These are phyloP conservation scores for Nicotiana tomentosiformis DNA, from an alignment of 257 asterid genomes.

Conservation along the genomic window DNA sequence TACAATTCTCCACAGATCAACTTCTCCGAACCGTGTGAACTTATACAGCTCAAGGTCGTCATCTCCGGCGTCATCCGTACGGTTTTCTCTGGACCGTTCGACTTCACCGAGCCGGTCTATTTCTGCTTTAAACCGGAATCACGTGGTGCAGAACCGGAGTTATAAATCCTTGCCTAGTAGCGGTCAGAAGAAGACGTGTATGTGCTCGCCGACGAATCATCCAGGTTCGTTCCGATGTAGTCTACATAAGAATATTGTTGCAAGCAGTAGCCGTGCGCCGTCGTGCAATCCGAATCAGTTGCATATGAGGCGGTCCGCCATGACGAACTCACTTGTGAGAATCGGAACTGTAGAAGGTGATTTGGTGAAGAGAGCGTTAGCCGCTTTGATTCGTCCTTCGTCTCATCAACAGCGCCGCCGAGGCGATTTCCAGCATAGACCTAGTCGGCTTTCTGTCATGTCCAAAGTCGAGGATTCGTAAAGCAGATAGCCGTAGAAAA, in stretches of 20 bases:
- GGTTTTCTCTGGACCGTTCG: slow-evolving; percentile 16
- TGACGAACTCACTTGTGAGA: slow-evolving; percentile 45
- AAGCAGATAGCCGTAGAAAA: background rate
- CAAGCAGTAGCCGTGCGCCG: slow-evolving; percentile 15
- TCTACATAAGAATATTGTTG: slow-evolving; percentile 31
- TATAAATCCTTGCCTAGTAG: background rate
- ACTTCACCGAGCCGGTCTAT: slow-evolving; percentile 28
- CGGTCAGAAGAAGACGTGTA: slow-evolving; percentile 38
- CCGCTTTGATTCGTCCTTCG: slow-evolving; percentile 55
- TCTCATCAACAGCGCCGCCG: slow-evolving; percentile 53
- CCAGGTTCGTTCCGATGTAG: slow-evolving; percentile 75
- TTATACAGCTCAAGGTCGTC: background rate
- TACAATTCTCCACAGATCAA: background rate
- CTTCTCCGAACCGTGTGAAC: slow-evolving; percentile 4
- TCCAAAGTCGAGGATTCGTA: slow-evolving; percentile 8
- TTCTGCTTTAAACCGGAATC: slow-evolving; percentile 22
- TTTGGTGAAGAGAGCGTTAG: slow-evolving; percentile 35
- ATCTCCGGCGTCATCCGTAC: background rate
- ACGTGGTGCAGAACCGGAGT: background rate
- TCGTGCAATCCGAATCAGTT: slow-evolving; percentile 28
- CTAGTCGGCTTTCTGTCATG: slow-evolving; percentile 38
- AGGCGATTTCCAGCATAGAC: slow-evolving; percentile 28
- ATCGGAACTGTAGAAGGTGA: slow-evolving; percentile 48
- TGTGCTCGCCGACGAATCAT: slow-evolving; percentile 67
- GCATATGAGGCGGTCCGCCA: slow-evolving; percentile 40